Conservation (phyloP, 192 early-diverging fungal species). For the Coemansia reversa region DNA sequence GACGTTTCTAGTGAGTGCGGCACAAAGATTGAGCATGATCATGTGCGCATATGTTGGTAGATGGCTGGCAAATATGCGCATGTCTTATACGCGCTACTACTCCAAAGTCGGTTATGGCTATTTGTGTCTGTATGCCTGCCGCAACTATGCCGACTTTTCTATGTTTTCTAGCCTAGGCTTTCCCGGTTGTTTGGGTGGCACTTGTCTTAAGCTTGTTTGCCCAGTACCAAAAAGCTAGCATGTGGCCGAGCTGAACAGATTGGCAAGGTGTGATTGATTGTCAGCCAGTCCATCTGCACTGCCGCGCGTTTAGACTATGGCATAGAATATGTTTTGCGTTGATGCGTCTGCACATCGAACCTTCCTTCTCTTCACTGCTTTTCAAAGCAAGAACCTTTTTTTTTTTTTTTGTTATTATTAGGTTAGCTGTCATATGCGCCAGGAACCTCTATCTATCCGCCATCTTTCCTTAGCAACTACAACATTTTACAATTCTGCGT, state of each 20-base stretch:
- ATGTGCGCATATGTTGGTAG: background rate
- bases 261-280: background rate
- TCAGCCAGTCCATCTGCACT: background rate
- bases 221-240: too few relatives aligned
- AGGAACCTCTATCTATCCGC: too few relatives aligned
- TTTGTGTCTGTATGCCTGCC: background rate
- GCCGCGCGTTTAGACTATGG: too few relatives aligned
- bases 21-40: background rate
- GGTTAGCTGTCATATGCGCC: background rate
- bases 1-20: background rate
- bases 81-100: background rate
- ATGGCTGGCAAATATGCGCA: background rate
- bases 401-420: slow-evolving; percentile 7
- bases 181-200: background rate
- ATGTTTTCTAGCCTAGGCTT: too few relatives aligned
- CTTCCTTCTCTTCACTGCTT: slow-evolving; percentile 1
- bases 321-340: too few relatives aligned
- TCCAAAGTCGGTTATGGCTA: background rate
- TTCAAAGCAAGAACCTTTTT: background rate
- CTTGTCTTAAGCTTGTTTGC: background rate
- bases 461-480: background rate
- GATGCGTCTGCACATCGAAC: too few relatives aligned
- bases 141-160: background rate
- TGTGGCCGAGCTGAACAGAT: background rate
- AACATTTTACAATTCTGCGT: too few relatives aligned